phyloP scores from a whole-genome alignment of 495 filamentous ascomycete genomes.

The Daldinia decipiens region DNA sequence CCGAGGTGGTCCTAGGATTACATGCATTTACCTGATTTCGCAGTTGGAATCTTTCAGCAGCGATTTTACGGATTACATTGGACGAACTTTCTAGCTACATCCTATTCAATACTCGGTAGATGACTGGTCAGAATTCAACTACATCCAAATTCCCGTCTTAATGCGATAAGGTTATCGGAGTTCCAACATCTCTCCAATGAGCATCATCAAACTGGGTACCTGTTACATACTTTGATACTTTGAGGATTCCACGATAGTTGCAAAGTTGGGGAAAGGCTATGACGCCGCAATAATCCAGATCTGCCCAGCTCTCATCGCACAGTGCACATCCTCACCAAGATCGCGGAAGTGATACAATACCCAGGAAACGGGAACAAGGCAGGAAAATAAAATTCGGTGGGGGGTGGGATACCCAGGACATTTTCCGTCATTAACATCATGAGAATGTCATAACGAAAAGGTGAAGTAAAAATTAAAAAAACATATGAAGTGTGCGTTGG shows the following conservation, averaged over 20 bases:
- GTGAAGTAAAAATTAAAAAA: constrained; percentile 15
- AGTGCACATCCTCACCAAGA: constrained; percentile 12
- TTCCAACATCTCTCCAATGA: constrained; percentile 12
- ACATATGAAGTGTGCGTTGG: constrained; percentile 39
- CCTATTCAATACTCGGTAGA: constrained; percentile 27
- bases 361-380: constrained; percentile 10
- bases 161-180: constrained; percentile 21
- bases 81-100: constrained; percentile 23
- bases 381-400: constrained; percentile 18
- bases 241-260: neutral
- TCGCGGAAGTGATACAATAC: constrained; percentile 9
- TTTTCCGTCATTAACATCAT: constrained; percentile 15
- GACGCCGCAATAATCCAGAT: constrained; percentile 14
- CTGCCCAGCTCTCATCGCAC: constrained; percentile 24
- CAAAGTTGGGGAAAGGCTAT: neutral
- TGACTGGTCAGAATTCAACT: constrained; percentile 32
- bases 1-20: constrained; percentile 20
- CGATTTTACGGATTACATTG: constrained; percentile 24
- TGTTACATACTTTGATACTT: neutral
- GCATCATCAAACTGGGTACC: neutral
- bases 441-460: constrained; percentile 14
- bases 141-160: constrained; percentile 5
- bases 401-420: constrained; percentile 18
- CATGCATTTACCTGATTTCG: constrained; percentile 31
- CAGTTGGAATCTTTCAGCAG: constrained; percentile 6